These are phyloP conservation scores for Tolypocladium inflatum DNA, from an alignment of 2,329 filamentous ascomycete genomes.

Conservation along the genomic window DNA sequence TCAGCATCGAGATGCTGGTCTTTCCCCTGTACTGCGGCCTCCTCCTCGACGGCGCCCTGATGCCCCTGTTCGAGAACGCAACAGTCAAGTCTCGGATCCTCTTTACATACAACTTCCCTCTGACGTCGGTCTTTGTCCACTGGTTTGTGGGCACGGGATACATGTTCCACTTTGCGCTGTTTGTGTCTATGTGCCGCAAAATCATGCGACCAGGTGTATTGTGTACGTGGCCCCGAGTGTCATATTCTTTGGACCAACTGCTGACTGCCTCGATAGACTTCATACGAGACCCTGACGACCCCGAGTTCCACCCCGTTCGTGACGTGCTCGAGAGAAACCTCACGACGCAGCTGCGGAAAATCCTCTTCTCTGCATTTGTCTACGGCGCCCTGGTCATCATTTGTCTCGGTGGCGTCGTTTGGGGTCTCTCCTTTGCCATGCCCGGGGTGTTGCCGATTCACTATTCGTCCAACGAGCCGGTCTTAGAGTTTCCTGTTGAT, in stretches of 20 bases:
- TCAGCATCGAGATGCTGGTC: constrained; percentile 96
- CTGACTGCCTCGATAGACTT: constrained; percentile 52
- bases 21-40: constrained; percentile 95
- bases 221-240: constrained; percentile 45
- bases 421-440: constrained; percentile 66
- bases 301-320: constrained; percentile 93
- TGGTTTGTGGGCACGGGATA: constrained; percentile 99
- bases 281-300: constrained; percentile 95
- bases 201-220: constrained; percentile 92
- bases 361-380: constrained; percentile 88
- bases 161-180: constrained; percentile 99
- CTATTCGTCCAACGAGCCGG: constrained; percentile 86
- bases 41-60: constrained; percentile 75
- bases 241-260: background rate
- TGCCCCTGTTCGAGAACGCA: constrained; percentile 79
- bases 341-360: constrained; percentile 88
- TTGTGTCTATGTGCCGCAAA: constrained; percentile 97
- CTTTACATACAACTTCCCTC: constrained; percentile 70
- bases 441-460: constrained; percentile 76
- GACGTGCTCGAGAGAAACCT: constrained; percentile 93
- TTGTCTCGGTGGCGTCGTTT: constrained; percentile 91
- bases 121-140: constrained; percentile 91
- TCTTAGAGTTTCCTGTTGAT: constrained; percentile 90
- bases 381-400: constrained; percentile 89
- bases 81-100: constrained; percentile 67